Percentiles rank a stretch among this genome's conserved stretches.
Evolutionary conservation across 176 grass and related monocot species (phyloP).

Genomic region (Elymus sibiricus): DNA sequence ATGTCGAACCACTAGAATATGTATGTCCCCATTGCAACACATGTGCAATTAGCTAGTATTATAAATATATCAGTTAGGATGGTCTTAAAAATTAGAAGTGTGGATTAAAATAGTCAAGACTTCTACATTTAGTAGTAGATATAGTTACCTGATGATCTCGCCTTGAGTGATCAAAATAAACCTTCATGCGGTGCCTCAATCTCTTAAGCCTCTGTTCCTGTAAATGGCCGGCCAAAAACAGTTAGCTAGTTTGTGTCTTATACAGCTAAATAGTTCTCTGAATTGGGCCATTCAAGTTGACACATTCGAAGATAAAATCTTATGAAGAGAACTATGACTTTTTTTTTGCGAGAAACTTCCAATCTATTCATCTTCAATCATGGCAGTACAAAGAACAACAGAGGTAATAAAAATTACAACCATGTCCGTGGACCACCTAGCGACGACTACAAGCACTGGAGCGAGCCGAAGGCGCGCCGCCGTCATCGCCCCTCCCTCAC

Average conservation of each 20-base stretch:
- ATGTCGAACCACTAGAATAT: no score
- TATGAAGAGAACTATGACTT: background rate
- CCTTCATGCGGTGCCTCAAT: slow-evolving; percentile 81
- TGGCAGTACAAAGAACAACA: no score
- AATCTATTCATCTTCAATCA: no score
- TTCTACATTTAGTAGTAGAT: background rate
- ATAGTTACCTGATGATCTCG: slow-evolving; percentile 81
- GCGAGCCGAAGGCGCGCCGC: no score
- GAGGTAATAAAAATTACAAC: no score
- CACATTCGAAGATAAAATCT: background rate
- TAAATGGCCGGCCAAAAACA: slow-evolving; percentile 31
- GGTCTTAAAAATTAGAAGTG: background rate
- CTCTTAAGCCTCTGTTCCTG: slow-evolving; percentile 93
- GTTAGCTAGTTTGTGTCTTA: background rate
- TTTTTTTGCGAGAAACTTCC: no score
- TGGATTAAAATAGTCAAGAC: background rate
- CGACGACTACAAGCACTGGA: no score
- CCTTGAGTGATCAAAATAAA: slow-evolving; percentile 86
- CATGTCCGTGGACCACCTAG: no score
- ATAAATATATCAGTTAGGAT: background rate
- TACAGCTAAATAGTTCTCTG: background rate
- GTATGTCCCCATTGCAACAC: no score
- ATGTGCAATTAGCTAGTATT: no score
- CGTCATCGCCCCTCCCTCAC: no score
- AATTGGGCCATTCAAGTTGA: background rate